Conservation (phyloP, 2,329 filamentous ascomycete genomes). For the Zalaria obscura region DNA sequence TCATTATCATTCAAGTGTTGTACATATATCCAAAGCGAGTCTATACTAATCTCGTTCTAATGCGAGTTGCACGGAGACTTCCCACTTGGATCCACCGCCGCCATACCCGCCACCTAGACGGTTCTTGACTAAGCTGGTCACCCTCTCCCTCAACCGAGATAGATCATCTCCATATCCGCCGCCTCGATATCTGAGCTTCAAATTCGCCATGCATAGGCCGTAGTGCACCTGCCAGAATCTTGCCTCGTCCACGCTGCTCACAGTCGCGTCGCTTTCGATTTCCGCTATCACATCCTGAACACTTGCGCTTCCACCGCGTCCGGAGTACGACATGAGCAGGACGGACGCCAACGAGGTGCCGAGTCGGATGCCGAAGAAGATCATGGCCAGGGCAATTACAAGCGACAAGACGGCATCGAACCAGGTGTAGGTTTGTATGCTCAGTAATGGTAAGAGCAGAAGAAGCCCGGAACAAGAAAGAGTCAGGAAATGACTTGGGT, state of each 20-base stretch:
- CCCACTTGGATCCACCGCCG: conserved; percentile 70
- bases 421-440: conserved; percentile 66
- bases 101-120: conserved; percentile 80
- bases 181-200: conserved; percentile 58
- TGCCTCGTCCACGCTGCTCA: conserved; percentile 72
- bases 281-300: conserved; percentile 68
- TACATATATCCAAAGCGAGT: background rate
- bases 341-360: conserved; percentile 81
- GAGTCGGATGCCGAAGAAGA: conserved; percentile 67
- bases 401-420: conserved; percentile 72
- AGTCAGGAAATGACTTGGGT: conserved; percentile 89
- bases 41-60: conserved; percentile 28
- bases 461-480: conserved; percentile 73
- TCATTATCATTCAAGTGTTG: background rate
- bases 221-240: conserved; percentile 99
- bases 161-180: conserved; percentile 53
- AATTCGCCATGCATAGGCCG: conserved; percentile 85
- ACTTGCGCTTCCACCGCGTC: conserved; percentile 27
- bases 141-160: conserved; percentile 57
- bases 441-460: conserved; percentile 67
- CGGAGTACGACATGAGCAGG: conserved; percentile 81
- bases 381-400: conserved; percentile 77
- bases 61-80: conserved; percentile 74
- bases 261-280: conserved; percentile 65
- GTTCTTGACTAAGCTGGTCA: conserved; percentile 69